Evolutionary conservation across 2,329 filamentous ascomycete genomes (phyloP).

Genomic region (Coniella lustricola): DNA sequence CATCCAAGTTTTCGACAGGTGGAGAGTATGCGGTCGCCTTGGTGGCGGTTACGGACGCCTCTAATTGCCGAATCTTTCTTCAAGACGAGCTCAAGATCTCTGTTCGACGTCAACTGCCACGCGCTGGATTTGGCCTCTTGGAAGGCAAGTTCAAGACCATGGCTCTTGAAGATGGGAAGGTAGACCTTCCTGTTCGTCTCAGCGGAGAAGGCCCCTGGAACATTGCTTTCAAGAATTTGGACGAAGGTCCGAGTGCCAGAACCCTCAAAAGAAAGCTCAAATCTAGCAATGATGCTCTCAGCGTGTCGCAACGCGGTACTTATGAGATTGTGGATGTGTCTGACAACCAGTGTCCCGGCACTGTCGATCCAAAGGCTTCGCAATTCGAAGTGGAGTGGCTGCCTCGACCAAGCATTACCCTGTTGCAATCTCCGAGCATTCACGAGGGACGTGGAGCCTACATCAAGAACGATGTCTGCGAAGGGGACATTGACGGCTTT

Average conservation of each 20-base stretch:
- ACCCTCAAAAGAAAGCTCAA: slow-evolving; percentile 41
- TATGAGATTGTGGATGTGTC: slow-evolving; percentile 74
- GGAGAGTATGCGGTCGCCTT: slow-evolving; percentile 87
- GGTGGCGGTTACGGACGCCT: slow-evolving; percentile 77
- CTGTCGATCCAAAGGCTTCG: slow-evolving; percentile 66
- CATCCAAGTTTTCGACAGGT: slow-evolving; percentile 66
- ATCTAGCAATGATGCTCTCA: slow-evolving; percentile 59
- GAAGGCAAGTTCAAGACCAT: slow-evolving; percentile 71
- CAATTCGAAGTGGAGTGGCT: slow-evolving; percentile 81
- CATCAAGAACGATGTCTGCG: slow-evolving; percentile 77
- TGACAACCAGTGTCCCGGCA: slow-evolving; percentile 76
- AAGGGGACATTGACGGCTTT: slow-evolving; percentile 86
- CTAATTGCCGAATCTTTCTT: slow-evolving; percentile 78
- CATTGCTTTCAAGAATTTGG: slow-evolving; percentile 65
- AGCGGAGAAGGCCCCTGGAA: slow-evolving; percentile 82
- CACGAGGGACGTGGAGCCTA: slow-evolving; percentile 44
- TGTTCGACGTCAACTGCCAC: slow-evolving; percentile 81
- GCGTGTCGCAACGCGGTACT: slow-evolving; percentile 59
- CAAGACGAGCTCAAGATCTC: slow-evolving; percentile 80
- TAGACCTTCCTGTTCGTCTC: slow-evolving; percentile 74
- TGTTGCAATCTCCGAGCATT: slow-evolving; percentile 60
- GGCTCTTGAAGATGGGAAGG: slow-evolving; percentile 66
- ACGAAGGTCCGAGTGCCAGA: slow-evolving; percentile 40
- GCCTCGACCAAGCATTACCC: slow-evolving; percentile 63
- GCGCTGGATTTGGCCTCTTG: slow-evolving; percentile 76